Conservation (phyloP, 192 early-diverging fungal genomes). For the Backusella parvicylindrica region DNA sequence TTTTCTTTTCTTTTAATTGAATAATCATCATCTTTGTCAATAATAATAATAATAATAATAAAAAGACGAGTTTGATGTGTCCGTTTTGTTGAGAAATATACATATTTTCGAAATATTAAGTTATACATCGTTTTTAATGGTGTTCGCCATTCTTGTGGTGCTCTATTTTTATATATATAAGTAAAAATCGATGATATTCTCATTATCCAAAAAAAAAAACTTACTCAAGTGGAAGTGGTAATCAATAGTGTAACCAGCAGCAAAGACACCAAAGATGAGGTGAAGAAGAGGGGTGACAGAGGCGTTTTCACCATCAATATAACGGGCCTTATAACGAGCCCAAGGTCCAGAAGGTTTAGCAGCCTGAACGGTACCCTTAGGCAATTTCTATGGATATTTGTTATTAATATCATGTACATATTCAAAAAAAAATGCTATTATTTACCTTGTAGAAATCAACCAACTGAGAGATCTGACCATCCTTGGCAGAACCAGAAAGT, state of each 20-base stretch:
- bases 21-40: background rate
- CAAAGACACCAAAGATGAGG: conserved; percentile 55
- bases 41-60: too few relatives aligned
- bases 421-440: too few relatives aligned
- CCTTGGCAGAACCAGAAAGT: conserved; percentile 51
- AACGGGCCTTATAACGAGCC: conserved; percentile 63
- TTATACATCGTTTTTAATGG: conserved; percentile 50
- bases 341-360: conserved; percentile 52
- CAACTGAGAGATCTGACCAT: conserved; percentile 56
- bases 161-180: conserved; percentile 35
- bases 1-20: background rate
- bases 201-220: conserved; percentile 2
- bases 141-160: conserved; percentile 83
- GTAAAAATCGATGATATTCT: background rate
- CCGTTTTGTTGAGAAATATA: background rate
- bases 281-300: conserved; percentile 62
- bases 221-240: conserved; percentile 78
- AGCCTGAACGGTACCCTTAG: conserved; percentile 60
- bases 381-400: conserved; percentile 43
- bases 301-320: conserved; percentile 71
- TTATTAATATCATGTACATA: too few relatives aligned
- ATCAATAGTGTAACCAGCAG: conserved; percentile 66
- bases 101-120: background rate
- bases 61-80: background rate
- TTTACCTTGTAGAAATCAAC: conserved; percentile 66